These are phyloP conservation scores for Colletotrichum paranaense DNA, from an alignment of 2,329 filamentous ascomycete genomes.

Conservation along the genomic window DNA sequence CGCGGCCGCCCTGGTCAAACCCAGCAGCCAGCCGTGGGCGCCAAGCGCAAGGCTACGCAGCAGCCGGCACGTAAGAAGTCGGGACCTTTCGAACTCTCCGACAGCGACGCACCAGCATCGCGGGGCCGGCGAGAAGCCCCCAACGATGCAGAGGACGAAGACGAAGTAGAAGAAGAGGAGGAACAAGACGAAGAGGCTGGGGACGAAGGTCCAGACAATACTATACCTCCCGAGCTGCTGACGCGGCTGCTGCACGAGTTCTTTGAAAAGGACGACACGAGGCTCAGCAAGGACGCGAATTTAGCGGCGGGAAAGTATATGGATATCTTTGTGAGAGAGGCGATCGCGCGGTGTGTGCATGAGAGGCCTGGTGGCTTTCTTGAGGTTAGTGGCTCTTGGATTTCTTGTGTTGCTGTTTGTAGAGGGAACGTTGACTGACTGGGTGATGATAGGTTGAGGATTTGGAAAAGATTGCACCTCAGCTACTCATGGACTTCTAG, in stretches of 20 bases:
- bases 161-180: constrained; percentile 8
- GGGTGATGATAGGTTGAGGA: constrained; percentile 76
- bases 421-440: constrained; percentile 20
- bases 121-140: constrained; percentile 36
- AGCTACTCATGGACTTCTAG: constrained; percentile 86
- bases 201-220: constrained; percentile 52
- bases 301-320: constrained; percentile 84
- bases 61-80: constrained; percentile 34
- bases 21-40: constrained; percentile 12
- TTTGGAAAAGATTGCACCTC: constrained; percentile 86
- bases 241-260: constrained; percentile 82
- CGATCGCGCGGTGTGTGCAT: constrained; percentile 81
- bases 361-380: constrained; percentile 78
- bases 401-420: not conserved
- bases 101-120: constrained; percentile 39
- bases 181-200: constrained; percentile 42
- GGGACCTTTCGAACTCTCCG: constrained; percentile 51
- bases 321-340: constrained; percentile 91
- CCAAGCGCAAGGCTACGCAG: constrained; percentile 40
- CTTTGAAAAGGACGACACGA: constrained; percentile 78
- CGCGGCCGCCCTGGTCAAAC: constrained; percentile 49
- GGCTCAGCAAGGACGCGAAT: constrained; percentile 83
- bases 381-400: constrained; percentile 67
- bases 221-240: constrained; percentile 80
- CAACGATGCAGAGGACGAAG: constrained; percentile 37